Evolutionary conservation across 176 grass and related monocot genomes (phyloP), one percentile per base, ranked within the genome.

Genomic region (Chloris gayana): DNA sequence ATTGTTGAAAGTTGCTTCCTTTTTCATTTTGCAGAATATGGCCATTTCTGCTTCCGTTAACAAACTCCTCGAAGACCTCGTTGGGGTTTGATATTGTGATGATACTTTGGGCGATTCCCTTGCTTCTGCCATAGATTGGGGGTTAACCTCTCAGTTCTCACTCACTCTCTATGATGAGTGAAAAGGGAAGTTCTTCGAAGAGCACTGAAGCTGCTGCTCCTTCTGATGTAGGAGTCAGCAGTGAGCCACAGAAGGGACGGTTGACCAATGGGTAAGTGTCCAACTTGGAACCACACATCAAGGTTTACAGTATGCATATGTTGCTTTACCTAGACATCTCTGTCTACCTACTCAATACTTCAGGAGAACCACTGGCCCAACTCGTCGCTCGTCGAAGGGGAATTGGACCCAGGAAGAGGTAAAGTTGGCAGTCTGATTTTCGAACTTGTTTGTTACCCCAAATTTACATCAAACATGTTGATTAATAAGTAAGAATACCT

Each of bases 361-460:
- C 83, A 84, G 75, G 81, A 94, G 94, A 82, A 92, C 91, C 67
- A 94, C 87, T 0, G 94, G 94, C 81, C 94, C 94, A 84, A 64
- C 94, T 47, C 85, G 94, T 19, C 94, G 94, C 42, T 97, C 94
- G 5, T 89, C 91, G 0, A 97, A 97, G 69, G 94, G 94, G 5
- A 90, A 97, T 37, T 97, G 94, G 94, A 97, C 94, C 37, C 72
- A 70, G 12, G 87, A 91, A 87, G 91, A 97, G 86, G 94, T 97
- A 92, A 75, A 85, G 31, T 46, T 50, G 11, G 7, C 59, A 74
- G 30, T 69, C 37, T 24, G 37, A 38, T 77, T 69, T 65, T 4
- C 37, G 15, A 35, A 54, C 62, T 44, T 18, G 6, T 76, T 76
- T 24, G 18, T 72, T 33, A 68, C 8, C 12, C 47, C 60, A 3